Conservation (phyloP, 2,329 filamentous ascomycete species). For the Orbilia oligospora region DNA sequence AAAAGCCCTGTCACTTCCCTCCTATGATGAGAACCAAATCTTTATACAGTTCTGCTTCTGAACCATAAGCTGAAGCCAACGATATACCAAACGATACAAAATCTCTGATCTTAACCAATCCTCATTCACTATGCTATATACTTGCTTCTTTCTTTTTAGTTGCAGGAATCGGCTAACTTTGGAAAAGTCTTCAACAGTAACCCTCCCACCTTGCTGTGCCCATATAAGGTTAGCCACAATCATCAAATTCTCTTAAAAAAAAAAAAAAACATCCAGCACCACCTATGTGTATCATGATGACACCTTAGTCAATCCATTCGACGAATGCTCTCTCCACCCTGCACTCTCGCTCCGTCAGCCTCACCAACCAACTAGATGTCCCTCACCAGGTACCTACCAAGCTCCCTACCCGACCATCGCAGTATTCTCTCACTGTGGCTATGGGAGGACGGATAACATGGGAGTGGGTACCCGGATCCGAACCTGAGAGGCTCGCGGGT, state of each 20-base stretch:
- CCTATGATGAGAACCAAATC: conserved; percentile 60
- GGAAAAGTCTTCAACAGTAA: conserved; percentile 11
- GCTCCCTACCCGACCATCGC: conserved; percentile 58
- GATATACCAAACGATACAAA: conserved; percentile 61
- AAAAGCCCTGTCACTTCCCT: background rate
- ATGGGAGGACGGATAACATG: conserved; percentile 61
- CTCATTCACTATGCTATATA: conserved; percentile 13
- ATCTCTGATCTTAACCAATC: conserved; percentile 49
- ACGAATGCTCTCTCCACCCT: conserved; percentile 61
- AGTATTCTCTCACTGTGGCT: conserved; percentile 53
- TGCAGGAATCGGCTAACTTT: conserved; percentile 10
- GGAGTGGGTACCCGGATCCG: conserved; percentile 48
- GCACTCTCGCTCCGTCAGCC: conserved; percentile 48
- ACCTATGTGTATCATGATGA: conserved; percentile 58
- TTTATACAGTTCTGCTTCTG: conserved; percentile 61
- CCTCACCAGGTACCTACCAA: conserved; percentile 45
- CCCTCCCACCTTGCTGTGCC: background rate
- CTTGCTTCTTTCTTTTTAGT: background rate
- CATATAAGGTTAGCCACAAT: conserved; percentile 42
- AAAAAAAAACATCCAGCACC: background rate
- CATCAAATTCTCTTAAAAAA: background rate
- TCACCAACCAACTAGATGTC: conserved; percentile 47
- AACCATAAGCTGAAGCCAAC: conserved; percentile 61
- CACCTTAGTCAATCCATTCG: conserved; percentile 62
- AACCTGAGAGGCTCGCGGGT: conserved; percentile 41